Conservation (phyloP, 352 stramenopile species). For the Globisporangium canariense region DNA sequence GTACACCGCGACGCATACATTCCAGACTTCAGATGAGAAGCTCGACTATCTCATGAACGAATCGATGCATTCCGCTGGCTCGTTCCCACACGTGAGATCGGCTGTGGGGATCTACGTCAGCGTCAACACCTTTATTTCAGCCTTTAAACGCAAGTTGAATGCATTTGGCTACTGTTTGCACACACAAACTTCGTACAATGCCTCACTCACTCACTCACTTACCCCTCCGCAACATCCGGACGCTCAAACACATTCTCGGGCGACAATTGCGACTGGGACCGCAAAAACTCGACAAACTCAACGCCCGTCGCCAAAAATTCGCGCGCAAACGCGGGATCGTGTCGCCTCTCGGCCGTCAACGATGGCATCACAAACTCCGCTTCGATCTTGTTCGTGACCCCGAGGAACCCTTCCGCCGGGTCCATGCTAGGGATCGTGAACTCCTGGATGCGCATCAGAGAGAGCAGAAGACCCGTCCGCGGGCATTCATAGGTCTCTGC, state of each 20-base stretch:
- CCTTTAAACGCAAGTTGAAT: too few species aligned
- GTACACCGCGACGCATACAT: too few species aligned
- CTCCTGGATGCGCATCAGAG: slow-evolving; percentile 55
- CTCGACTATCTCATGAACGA: too few species aligned
- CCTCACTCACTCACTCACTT: not conserved
- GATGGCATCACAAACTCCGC: slow-evolving; percentile 60
- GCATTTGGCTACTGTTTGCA: too few species aligned
- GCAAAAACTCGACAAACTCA: slow-evolving; percentile 67
- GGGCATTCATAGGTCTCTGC: slow-evolving; percentile 43
- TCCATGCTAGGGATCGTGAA: slow-evolving; percentile 47
- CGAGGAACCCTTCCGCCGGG: slow-evolving; percentile 45
- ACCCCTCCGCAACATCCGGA: not conserved
- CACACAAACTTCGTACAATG: not conserved
- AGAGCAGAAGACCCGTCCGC: slow-evolving; percentile 30
- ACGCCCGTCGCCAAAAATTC: slow-evolving; percentile 54
- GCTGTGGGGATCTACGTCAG: too few species aligned
- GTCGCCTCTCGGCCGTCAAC: slow-evolving; percentile 46
- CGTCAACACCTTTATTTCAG: too few species aligned
- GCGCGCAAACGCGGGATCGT: slow-evolving; percentile 49
- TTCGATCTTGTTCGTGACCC: slow-evolving; percentile 51
- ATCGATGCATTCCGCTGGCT: too few species aligned
- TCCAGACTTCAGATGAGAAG: too few species aligned
- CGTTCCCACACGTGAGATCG: too few species aligned
- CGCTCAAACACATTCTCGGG: slow-evolving; percentile 1
- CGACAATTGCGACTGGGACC: slow-evolving; percentile 17